phyloP scores from a whole-genome alignment of 73 alveolate genomes.

The Blepharisma japonicum region DNA sequence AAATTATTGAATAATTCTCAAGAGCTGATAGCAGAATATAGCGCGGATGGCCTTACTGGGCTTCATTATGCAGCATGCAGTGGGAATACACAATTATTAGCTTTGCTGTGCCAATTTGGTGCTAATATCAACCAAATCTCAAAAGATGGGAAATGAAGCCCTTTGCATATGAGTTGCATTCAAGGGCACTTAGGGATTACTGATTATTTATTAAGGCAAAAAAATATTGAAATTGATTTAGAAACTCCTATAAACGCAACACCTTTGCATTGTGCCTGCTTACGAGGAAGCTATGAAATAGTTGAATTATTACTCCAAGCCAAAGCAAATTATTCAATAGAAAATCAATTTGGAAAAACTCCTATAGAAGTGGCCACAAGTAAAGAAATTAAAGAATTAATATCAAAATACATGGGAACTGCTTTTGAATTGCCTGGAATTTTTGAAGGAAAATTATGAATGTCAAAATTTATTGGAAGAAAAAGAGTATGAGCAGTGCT shows the following conservation, averaged over 20 bases:
- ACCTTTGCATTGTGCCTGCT: background rate
- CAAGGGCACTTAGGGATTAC: background rate
- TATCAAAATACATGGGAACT: background rate
- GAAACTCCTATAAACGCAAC: background rate
- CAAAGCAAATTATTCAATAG: background rate
- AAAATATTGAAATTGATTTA: background rate
- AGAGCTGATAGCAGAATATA: background rate
- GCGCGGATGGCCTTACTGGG: slow-evolving; percentile 37
- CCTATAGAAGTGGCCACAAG: background rate
- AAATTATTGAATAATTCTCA: background rate
- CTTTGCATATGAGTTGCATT: background rate
- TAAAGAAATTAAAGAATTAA: background rate
- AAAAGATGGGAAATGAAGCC: background rate
- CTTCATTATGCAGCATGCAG: slow-evolving; percentile 40
- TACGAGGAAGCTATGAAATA: background rate
- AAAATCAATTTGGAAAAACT: background rate
- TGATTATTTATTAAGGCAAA: background rate
- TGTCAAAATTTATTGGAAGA: background rate
- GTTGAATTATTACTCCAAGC: background rate
- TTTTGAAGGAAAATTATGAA: background rate
- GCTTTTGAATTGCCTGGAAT: background rate
- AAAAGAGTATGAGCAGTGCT: background rate
- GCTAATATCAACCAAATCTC: background rate
- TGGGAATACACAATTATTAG: slow-evolving; percentile 8
- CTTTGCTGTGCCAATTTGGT: background rate